Percentiles rank a stretch among this genome's conserved stretches.
Evolutionary conservation across 129 eudicot genomes (phyloP).

Genomic region (Centrapalus pauciflorus): DNA sequence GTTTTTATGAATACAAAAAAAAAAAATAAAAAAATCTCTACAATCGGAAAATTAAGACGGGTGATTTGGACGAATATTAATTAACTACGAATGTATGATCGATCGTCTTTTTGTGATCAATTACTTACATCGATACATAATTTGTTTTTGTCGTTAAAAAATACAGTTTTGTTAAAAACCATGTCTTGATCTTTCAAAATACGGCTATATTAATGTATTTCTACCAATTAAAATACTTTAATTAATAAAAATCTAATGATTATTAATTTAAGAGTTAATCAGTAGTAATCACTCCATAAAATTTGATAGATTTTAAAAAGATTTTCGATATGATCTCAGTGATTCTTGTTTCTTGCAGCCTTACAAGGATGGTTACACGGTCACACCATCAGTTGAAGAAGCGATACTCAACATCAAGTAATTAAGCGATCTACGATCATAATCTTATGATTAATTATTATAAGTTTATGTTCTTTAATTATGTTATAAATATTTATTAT

Average conservation of each 20-base stretch:
- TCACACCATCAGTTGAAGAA: background rate
- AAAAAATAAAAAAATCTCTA: background rate
- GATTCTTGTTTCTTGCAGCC: constrained; percentile 7
- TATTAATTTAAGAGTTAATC: too few species aligned
- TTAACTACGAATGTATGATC: too few species aligned
- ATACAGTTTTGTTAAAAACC: background rate
- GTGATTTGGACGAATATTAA: too few species aligned
- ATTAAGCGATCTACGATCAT: background rate
- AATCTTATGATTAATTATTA: background rate
- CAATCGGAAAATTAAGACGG: too few species aligned
- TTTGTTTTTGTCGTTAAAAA: background rate
- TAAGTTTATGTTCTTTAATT: background rate
- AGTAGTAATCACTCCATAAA: too few species aligned
- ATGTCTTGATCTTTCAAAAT: background rate
- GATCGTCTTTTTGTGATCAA: too few species aligned
- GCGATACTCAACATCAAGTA: constrained; percentile 6
- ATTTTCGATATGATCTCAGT: background rate
- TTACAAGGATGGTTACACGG: constrained; percentile 6
- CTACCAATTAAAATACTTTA: too few species aligned
- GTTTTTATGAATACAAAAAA: too few species aligned
- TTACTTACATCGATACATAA: too few species aligned
- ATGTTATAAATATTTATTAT: background rate
- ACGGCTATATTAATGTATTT: background rate
- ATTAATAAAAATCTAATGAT: too few species aligned
- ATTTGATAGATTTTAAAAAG: background rate